phyloP scores from a whole-genome alignment of 345 rosid species.

The Brassica carinata region DNA sequence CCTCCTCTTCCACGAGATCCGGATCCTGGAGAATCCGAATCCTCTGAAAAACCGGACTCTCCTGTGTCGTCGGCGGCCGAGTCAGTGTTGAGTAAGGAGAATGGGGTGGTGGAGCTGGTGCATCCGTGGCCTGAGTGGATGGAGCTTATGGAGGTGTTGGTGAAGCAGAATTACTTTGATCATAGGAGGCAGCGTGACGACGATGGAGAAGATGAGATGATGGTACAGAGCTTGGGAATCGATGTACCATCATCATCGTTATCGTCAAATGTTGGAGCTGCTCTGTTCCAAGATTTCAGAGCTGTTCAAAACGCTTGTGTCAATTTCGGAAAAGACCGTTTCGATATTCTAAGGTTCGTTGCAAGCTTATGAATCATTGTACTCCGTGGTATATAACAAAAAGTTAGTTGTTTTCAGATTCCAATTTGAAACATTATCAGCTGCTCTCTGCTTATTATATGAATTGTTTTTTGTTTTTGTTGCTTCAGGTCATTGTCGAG shows the following conservation, averaged over 20 bases:
- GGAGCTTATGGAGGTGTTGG: slow-evolving; percentile 83
- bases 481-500: slow-evolving; percentile 72
- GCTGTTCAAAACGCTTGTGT: slow-evolving; percentile 79
- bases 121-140: slow-evolving; percentile 99
- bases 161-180: slow-evolving; percentile 92
- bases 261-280: slow-evolving; percentile 41
- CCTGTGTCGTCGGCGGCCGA: neutral
- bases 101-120: slow-evolving; percentile 59
- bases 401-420: neutral
- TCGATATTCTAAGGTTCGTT: slow-evolving; percentile 88
- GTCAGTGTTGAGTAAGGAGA: slow-evolving; percentile 35
- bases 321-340: slow-evolving; percentile 95
- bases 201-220: slow-evolving; percentile 61
- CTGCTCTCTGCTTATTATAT: slow-evolving; percentile 4
- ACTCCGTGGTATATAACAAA: too few relatives aligned
- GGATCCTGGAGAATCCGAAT: neutral
- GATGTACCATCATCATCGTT: slow-evolving; percentile 30
- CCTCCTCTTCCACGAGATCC: slow-evolving; percentile 5
- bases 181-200: slow-evolving; percentile 56
- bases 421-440: neutral
- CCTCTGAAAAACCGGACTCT: slow-evolving; percentile 20
- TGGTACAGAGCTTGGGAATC: slow-evolving; percentile 61
- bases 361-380: neutral
- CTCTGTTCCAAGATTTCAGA: slow-evolving; percentile 66
- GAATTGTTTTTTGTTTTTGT: neutral